Conservation (phyloP, 2,329 filamentous ascomycete genomes). For the Alternaria alternata region DNA sequence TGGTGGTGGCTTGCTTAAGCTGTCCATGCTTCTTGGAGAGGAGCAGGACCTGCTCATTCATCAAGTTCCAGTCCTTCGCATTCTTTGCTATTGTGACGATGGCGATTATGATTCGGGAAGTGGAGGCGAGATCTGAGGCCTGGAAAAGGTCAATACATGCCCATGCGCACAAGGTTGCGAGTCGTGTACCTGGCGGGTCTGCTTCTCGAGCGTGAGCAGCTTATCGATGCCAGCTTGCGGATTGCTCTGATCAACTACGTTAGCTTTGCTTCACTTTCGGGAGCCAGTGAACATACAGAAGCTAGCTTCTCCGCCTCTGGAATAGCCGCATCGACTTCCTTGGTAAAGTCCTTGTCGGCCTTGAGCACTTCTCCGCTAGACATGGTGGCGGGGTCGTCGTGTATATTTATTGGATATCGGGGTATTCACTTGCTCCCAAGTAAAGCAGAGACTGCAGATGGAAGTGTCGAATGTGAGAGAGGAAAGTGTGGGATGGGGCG, state of each 20-base stretch:
- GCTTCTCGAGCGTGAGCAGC: slow-evolving; percentile 90
- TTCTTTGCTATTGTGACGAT: slow-evolving; percentile 96
- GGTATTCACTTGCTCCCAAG: neutral
- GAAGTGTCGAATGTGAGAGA: neutral
- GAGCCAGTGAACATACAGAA: slow-evolving; percentile 66
- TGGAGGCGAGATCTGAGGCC: slow-evolving; percentile 95
- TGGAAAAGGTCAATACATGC: slow-evolving; percentile 52
- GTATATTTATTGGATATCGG: slow-evolving; percentile 2
- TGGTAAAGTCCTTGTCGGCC: slow-evolving; percentile 98
- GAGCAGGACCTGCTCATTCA: slow-evolving; percentile 95
- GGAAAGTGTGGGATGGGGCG: slow-evolving; percentile 12
- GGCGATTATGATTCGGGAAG: slow-evolving; percentile 83
- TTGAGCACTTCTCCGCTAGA: slow-evolving; percentile 81
- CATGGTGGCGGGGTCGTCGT: slow-evolving; percentile 63
- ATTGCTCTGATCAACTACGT: slow-evolving; percentile 65
- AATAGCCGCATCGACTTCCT: slow-evolving; percentile 91
- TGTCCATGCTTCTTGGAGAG: slow-evolving; percentile 99
- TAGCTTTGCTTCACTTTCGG: slow-evolving; percentile 23
- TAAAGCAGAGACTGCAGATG: slow-evolving; percentile 2
- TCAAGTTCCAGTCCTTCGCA: slow-evolving; percentile 87
- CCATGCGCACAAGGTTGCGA: slow-evolving; percentile 8
- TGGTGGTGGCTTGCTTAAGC: slow-evolving; percentile 97
- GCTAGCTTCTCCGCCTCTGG: slow-evolving; percentile 90
- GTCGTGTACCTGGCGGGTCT: slow-evolving; percentile 83
- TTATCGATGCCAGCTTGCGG: slow-evolving; percentile 91